phyloP scores from a whole-genome alignment of 1,139 yeast genomes.

The Hyphopichia fennica region DNA sequence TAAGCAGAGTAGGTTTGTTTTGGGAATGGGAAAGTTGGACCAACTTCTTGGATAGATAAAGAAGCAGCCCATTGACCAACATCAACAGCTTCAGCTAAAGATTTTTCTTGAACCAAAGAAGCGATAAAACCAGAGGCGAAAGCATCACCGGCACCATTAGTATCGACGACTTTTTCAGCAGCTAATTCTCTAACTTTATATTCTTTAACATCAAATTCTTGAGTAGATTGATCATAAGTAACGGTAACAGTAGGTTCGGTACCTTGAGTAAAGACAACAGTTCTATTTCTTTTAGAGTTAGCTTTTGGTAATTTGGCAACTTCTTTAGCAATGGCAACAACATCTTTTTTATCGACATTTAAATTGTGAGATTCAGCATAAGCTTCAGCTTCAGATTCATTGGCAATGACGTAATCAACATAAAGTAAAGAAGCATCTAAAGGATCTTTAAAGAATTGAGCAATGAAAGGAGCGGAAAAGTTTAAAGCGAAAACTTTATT shows the following conservation, averaged over 20 bases:
- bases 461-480: slow-evolving; percentile 95
- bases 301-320: slow-evolving; percentile 80
- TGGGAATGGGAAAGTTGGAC: slow-evolving; percentile 91
- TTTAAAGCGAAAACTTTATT: slow-evolving; percentile 85
- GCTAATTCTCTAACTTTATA: slow-evolving; percentile 74
- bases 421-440: slow-evolving; percentile 79
- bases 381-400: slow-evolving; percentile 96
- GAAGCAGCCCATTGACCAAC: slow-evolving; percentile 98
- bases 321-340: slow-evolving; percentile 75
- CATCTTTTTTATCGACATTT: slow-evolving; percentile 53
- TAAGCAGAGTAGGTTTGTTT: slow-evolving; percentile 54
- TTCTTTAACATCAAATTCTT: slow-evolving; percentile 46
- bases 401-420: slow-evolving; percentile 90
- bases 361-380: slow-evolving; percentile 83
- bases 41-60: slow-evolving; percentile 86
- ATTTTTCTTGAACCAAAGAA: slow-evolving; percentile 75
- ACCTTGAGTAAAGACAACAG: slow-evolving; percentile 91
- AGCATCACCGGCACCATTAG: slow-evolving; percentile 99
- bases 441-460: slow-evolving; percentile 92
- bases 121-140: slow-evolving; percentile 98
- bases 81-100: slow-evolving; percentile 62
- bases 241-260: slow-evolving; percentile 83
- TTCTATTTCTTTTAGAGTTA: slow-evolving; percentile 70
- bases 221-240: slow-evolving; percentile 48
- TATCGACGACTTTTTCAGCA: slow-evolving; percentile 70